phyloP scores from a whole-genome alignment of 2,329 filamentous ascomycete genomes.

The Biscogniauxia sp. region DNA sequence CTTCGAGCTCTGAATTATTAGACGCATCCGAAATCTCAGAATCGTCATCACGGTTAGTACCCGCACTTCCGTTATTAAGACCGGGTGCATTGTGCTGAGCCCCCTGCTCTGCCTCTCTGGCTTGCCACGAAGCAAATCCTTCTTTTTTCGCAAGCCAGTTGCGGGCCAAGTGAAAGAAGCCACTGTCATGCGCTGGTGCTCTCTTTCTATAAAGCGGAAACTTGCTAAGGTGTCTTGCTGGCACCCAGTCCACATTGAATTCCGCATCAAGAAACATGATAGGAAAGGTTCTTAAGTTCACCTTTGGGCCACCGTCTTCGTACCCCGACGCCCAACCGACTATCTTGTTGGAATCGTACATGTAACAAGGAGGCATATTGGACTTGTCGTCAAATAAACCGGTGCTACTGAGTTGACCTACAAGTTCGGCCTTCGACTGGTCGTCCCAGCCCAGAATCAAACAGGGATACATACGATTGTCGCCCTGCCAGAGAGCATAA shows the following conservation, averaged over 20 bases:
- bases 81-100: background rate
- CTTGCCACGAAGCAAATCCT: constrained; percentile 25
- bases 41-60: constrained; percentile 4
- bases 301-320: constrained; percentile 34
- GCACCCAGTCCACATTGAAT: constrained; percentile 25
- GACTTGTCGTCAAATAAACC: constrained; percentile 28
- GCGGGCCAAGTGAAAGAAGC: constrained; percentile 26
- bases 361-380: constrained; percentile 34
- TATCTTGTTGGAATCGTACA: constrained; percentile 30
- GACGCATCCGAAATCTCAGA: constrained; percentile 4
- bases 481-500: constrained; percentile 29
- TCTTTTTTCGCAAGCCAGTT: constrained; percentile 27
- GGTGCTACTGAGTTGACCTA: constrained; percentile 28
- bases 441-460: constrained; percentile 38
- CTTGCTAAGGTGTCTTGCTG: constrained; percentile 17
- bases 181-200: constrained; percentile 9
- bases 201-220: constrained; percentile 22
- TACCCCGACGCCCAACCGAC: constrained; percentile 37
- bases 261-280: constrained; percentile 38
- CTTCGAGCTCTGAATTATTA: constrained; percentile 14
- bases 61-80: background rate
- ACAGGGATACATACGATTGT: constrained; percentile 33
- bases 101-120: constrained; percentile 17
- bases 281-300: constrained; percentile 37
- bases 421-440: constrained; percentile 28